Percentiles rank a stretch among this genome's conserved stretches.
Conservation (phyloP, 306 rosid species). For the Senna siamea region DNA sequence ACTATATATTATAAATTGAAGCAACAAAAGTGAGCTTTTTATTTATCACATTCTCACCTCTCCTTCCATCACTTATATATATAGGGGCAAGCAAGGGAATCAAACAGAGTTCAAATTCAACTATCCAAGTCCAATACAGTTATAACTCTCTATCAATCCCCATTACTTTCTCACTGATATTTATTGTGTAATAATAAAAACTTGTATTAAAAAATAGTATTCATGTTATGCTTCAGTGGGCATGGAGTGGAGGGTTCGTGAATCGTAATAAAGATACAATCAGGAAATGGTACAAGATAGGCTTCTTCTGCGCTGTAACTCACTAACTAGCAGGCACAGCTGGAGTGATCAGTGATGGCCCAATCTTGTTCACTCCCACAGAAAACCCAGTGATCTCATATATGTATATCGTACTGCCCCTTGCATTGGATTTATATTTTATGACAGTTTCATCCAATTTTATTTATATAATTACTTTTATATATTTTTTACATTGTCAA, state of each 20-base stretch:
- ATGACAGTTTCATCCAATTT: too few relatives aligned
- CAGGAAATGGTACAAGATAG: not conserved
- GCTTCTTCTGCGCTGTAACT: too few relatives aligned
- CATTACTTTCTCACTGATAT: not conserved
- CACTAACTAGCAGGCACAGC: too few relatives aligned
- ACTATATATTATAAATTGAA: not conserved
- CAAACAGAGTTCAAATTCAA: not conserved
- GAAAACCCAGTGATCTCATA: too few relatives aligned
- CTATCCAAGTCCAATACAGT: not conserved
- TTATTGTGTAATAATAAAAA: not conserved
- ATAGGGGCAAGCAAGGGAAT: slow-evolving; percentile 9
- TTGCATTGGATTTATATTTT: too few relatives aligned
- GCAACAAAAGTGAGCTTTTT: not conserved
- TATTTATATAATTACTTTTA: too few relatives aligned
- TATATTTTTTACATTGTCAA: too few relatives aligned
- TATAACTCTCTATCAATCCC: slow-evolving; percentile 19
- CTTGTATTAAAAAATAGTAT: not conserved
- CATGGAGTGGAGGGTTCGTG: slow-evolving; percentile 4
- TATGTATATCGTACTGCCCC: too few relatives aligned
- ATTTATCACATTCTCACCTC: not conserved
- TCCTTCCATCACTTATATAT: not conserved
- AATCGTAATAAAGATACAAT: not conserved
- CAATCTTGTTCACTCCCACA: not conserved
- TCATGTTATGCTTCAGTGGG: not conserved
- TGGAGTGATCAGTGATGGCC: not conserved